Evolutionary conservation across 202 grass and related monocot species (phyloP).

Genomic region (Setaria viridis): DNA sequence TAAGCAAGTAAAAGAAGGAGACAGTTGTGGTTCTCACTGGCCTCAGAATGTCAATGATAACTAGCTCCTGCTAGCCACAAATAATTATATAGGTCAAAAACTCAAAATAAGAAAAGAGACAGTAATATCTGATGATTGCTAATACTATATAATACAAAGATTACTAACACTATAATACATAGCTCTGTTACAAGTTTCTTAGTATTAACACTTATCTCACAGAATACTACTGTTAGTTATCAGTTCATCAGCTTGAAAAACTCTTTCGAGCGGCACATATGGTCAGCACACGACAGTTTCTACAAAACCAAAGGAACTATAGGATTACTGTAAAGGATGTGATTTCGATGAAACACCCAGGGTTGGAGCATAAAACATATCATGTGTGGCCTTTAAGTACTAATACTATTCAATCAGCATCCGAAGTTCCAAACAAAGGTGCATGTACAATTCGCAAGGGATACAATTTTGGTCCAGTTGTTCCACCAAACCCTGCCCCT

Average conservation of each 20-base stretch:
- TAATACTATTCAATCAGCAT: background rate
- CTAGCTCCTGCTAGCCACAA: background rate
- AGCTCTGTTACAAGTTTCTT: background rate
- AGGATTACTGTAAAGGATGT: background rate
- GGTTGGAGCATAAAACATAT: background rate
- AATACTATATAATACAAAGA: background rate
- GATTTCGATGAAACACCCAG: background rate
- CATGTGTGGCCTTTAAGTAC: background rate
- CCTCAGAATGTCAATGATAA: background rate
- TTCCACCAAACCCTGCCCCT: background rate
- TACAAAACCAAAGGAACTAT: background rate
- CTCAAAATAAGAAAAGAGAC: background rate
- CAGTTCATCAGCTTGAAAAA: background rate
- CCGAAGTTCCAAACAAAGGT: background rate
- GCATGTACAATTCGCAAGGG: background rate
- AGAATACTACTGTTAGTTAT: conserved; percentile 9
- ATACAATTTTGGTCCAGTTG: background rate
- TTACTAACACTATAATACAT: background rate
- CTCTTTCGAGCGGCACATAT: background rate
- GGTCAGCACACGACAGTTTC: background rate
- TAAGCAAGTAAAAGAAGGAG: conserved; percentile 18
- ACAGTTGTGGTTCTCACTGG: conserved; percentile 3
- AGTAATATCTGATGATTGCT: too few relatives aligned
- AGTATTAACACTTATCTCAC: background rate
- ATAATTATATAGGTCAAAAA: background rate